Conservation (phyloP, 2,329 filamentous ascomycete species). For the Hypoxylon sp. region DNA sequence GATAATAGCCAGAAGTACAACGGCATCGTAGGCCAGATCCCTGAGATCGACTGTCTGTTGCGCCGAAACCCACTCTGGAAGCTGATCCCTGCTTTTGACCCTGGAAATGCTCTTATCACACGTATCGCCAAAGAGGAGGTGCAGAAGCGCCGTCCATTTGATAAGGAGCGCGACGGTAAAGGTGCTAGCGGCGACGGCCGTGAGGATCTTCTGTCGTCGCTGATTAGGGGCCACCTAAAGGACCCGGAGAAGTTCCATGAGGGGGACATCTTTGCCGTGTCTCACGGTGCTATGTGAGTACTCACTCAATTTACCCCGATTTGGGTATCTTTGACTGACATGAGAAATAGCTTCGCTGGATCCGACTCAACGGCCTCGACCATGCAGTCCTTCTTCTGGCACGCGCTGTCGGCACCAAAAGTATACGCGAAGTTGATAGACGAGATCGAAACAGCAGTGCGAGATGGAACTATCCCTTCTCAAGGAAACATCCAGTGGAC, state of each 20-base stretch:
- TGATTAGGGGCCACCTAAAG: conserved; percentile 68
- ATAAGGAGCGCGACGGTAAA: conserved; percentile 61
- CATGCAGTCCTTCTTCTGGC: conserved; percentile 71
- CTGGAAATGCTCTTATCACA: conserved; percentile 64
- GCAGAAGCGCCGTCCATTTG: conserved; percentile 62
- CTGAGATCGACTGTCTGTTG: conserved; percentile 64
- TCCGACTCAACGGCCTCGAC: conserved; percentile 73
- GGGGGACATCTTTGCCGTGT: conserved; percentile 70
- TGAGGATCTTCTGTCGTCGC: conserved; percentile 65
- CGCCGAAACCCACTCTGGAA: conserved; percentile 65
- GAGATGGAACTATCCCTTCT: conserved; percentile 53
- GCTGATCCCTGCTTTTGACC: conserved; percentile 59
- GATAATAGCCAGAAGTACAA: conserved; percentile 68
- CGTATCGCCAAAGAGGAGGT: conserved; percentile 68
- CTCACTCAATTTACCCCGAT: background rate
- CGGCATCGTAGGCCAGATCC: conserved; percentile 66
- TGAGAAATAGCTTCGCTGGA: conserved; percentile 65
- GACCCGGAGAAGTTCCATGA: conserved; percentile 63
- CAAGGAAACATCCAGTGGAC: conserved; percentile 63
- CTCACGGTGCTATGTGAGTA: conserved; percentile 69
- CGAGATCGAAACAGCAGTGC: conserved; percentile 63
- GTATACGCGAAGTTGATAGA: conserved; percentile 59
- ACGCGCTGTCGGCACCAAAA: conserved; percentile 60
- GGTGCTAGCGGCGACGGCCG: conserved; percentile 60
- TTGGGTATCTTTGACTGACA: conserved; percentile 14